phyloP scores from a whole-genome alignment of 2,329 filamentous ascomycete genomes.

The Cladosporium sp. region DNA sequence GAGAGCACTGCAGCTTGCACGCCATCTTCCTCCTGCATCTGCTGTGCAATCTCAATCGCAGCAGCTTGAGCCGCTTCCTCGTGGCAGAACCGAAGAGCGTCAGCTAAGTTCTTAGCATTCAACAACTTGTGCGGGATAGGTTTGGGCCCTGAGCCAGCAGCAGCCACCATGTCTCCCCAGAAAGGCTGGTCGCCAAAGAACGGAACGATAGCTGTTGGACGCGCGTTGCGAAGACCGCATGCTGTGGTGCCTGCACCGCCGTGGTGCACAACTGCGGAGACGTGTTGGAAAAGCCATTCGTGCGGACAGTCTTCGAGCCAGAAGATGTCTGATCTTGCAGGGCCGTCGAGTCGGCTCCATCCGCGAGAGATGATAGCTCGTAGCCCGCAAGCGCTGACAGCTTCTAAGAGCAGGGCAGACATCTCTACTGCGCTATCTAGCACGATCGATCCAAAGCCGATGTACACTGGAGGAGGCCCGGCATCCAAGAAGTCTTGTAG shows the following conservation, averaged over 20 bases:
- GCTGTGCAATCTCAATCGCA: slow-evolving; percentile 59
- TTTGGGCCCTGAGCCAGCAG: slow-evolving; percentile 60
- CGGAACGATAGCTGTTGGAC: slow-evolving; percentile 55
- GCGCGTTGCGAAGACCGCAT: slow-evolving; percentile 49
- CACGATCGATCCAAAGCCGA: slow-evolving; percentile 79
- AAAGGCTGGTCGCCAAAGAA: slow-evolving; percentile 59
- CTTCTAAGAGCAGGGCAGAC: slow-evolving; percentile 69
- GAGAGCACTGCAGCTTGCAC: slow-evolving; percentile 67
- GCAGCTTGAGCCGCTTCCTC: slow-evolving; percentile 60
- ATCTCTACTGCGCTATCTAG: slow-evolving; percentile 70
- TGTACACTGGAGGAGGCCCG: slow-evolving; percentile 72
- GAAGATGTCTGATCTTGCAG: slow-evolving; percentile 40
- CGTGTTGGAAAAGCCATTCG: slow-evolving; percentile 57
- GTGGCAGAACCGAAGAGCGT: slow-evolving; percentile 49
- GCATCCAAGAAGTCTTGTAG: slow-evolving; percentile 64
- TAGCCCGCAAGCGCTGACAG: slow-evolving; percentile 53
- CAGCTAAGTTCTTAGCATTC: slow-evolving; percentile 42
- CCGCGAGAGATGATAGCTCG: slow-evolving; percentile 55
- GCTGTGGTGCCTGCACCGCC: slow-evolving; percentile 60
- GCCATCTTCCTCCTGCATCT: slow-evolving; percentile 67
- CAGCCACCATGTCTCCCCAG: slow-evolving; percentile 50
- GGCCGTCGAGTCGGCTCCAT: slow-evolving; percentile 47
- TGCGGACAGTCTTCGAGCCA: slow-evolving; percentile 56
- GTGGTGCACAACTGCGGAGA: slow-evolving; percentile 57
- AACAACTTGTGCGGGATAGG: slow-evolving; percentile 76